Evolutionary conservation across 176 grass and related monocot genomes (phyloP).

Genomic region (Oryza glumipatula): DNA sequence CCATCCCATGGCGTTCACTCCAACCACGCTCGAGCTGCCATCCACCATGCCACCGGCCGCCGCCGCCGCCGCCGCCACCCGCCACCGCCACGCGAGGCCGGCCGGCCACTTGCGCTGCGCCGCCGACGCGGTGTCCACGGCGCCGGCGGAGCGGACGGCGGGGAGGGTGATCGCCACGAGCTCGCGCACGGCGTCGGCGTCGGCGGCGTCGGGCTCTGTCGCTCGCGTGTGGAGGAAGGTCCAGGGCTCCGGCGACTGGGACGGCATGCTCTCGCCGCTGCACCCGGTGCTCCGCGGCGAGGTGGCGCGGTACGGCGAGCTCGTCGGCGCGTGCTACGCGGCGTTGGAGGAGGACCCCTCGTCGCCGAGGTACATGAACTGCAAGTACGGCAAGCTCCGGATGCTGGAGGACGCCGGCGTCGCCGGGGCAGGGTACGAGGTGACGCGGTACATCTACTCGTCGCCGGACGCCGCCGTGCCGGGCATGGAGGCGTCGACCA

Average conservation of each 20-base stretch:
- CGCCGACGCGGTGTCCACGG: background rate
- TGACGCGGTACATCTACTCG: constrained; percentile 71
- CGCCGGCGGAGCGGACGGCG: too few species aligned
- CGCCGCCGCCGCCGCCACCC: background rate
- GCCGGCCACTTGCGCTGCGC: background rate
- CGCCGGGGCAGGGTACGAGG: constrained; percentile 39
- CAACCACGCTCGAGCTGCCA: background rate
- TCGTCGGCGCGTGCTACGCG: constrained; percentile 56
- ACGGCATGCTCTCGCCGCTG: constrained; percentile 47
- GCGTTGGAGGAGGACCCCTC: constrained; percentile 52
- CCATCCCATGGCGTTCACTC: background rate
- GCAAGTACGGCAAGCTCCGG: constrained; percentile 43
- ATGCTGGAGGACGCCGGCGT: constrained; percentile 53
- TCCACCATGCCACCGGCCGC: background rate
- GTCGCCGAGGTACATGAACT: constrained; percentile 51
- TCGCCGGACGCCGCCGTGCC: constrained; percentile 51
- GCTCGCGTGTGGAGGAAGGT: constrained; percentile 49
- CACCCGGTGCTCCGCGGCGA: constrained; percentile 60
- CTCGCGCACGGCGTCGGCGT: too few species aligned
- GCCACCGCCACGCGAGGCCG: background rate
- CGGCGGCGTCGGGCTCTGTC: background rate
- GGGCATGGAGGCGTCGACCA: constrained; percentile 14
- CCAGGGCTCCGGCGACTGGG: constrained; percentile 60
- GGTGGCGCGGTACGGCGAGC: constrained; percentile 62
- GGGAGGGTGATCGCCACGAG: background rate